Conservation (phyloP, 371 early-diverging fungal species). For the Rhizopus arrhizus region DNA sequence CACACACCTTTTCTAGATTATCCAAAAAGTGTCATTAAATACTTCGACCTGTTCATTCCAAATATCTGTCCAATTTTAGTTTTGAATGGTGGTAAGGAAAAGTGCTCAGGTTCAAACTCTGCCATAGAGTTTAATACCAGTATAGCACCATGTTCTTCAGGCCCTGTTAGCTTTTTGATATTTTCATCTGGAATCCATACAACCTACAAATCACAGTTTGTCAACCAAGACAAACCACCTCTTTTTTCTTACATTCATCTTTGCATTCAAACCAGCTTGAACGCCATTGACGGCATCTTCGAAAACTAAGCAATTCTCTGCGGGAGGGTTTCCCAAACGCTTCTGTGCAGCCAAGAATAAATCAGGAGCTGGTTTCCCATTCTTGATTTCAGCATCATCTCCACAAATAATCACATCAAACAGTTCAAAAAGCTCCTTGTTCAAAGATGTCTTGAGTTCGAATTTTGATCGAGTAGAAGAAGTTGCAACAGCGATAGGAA, state of each 20-base stretch:
- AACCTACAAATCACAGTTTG: slow-evolving; percentile 37
- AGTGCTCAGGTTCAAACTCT: slow-evolving; percentile 66
- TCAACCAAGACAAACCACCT: background rate
- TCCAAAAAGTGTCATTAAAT: too few relatives aligned
- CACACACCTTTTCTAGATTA: too few relatives aligned
- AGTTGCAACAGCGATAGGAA: slow-evolving; percentile 92
- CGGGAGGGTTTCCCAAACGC: slow-evolving; percentile 50
- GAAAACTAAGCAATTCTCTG: slow-evolving; percentile 83
- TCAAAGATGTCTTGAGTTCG: slow-evolving; percentile 70
- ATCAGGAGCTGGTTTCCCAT: slow-evolving; percentile 92
- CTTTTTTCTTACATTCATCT: slow-evolving; percentile 67
- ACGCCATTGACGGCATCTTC: slow-evolving; percentile 90
- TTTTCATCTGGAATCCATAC: slow-evolving; percentile 84
- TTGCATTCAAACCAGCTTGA: slow-evolving; percentile 79
- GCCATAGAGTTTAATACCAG: slow-evolving; percentile 63
- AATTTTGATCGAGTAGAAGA: slow-evolving; percentile 76
- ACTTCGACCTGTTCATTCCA: too few relatives aligned
- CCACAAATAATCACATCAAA: slow-evolving; percentile 86
- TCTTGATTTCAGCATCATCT: slow-evolving; percentile 76
- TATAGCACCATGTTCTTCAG: slow-evolving; percentile 46
- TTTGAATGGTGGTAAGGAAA: slow-evolving; percentile 24
- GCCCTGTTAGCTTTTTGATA: slow-evolving; percentile 36
- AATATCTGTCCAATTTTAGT: too few relatives aligned
- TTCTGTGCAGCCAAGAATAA: slow-evolving; percentile 77
- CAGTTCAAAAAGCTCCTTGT: slow-evolving; percentile 72